Evolutionary conservation across 306 rosid genomes (phyloP).

Genomic region (Glycine tomentella): DNA sequence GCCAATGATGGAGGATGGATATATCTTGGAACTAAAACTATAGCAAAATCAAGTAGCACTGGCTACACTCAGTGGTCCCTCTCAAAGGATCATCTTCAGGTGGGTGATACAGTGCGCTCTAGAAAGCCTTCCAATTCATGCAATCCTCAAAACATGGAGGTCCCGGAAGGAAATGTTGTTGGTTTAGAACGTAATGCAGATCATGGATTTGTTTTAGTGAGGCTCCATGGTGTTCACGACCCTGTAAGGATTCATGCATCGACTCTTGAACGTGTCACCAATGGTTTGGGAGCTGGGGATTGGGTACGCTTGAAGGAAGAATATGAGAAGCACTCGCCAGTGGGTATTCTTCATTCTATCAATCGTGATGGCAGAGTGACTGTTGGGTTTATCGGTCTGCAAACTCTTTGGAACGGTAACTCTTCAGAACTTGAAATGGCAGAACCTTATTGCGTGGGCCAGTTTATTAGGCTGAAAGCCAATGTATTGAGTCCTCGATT

Average conservation of each 20-base stretch:
- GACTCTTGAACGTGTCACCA: conserved; percentile 78
- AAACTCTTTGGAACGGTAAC: conserved; percentile 81
- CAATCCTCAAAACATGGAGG: conserved; percentile 79
- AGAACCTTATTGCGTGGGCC: conserved; percentile 80
- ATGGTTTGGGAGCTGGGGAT: conserved; percentile 82
- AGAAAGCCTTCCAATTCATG: conserved; percentile 80
- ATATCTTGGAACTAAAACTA: conserved; percentile 56
- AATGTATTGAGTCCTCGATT: conserved; percentile 78
- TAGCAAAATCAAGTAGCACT: conserved; percentile 62
- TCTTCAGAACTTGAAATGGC: conserved; percentile 90
- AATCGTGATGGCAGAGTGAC: conserved; percentile 66
- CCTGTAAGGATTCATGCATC: conserved; percentile 76
- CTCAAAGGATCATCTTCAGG: conserved; percentile 84
- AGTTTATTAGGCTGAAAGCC: conserved; percentile 76
- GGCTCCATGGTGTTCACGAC: conserved; percentile 94
- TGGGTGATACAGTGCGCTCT: conserved; percentile 86
- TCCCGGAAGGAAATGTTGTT: conserved; percentile 88
- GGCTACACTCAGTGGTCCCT: conserved; percentile 80
- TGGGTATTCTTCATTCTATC: conserved; percentile 87
- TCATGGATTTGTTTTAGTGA: conserved; percentile 74
- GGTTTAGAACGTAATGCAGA: conserved; percentile 76
- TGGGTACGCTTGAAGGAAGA: conserved; percentile 79
- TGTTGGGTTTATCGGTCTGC: conserved; percentile 81
- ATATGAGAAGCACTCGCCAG: conserved; percentile 75
- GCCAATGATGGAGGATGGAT: conserved; percentile 69